phyloP scores from a whole-genome alignment of 2,329 filamentous ascomycete species.

The Aulographum hederae region DNA sequence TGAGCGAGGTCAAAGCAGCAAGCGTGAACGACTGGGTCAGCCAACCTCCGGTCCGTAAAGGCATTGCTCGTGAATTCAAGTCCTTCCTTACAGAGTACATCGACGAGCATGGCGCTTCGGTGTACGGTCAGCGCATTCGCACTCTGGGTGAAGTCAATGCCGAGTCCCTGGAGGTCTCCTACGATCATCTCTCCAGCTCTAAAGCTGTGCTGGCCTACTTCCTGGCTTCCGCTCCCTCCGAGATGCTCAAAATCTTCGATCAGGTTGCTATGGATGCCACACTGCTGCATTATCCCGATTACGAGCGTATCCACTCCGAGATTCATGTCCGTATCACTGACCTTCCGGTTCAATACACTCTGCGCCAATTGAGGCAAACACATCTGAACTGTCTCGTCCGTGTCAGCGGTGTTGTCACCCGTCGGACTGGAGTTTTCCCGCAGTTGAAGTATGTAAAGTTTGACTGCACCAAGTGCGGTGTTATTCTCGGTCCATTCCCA shows the following conservation, averaged over 20 bases:
- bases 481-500: slow-evolving; percentile 86
- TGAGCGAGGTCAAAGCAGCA: slow-evolving; percentile 83
- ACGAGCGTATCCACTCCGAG: slow-evolving; percentile 91
- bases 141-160: slow-evolving; percentile 96
- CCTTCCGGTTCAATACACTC: slow-evolving; percentile 82
- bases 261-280: slow-evolving; percentile 94
- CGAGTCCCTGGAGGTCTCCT: slow-evolving; percentile 90
- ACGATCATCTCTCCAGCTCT: slow-evolving; percentile 73
- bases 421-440: slow-evolving; percentile 86
- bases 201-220: slow-evolving; percentile 95
- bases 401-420: slow-evolving; percentile 87
- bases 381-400: slow-evolving; percentile 92
- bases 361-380: slow-evolving; percentile 84
- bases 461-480: slow-evolving; percentile 82
- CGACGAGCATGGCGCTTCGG: slow-evolving; percentile 72
- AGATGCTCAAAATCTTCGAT: slow-evolving; percentile 91
- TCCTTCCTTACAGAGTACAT: slow-evolving; percentile 92
- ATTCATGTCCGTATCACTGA: slow-evolving; percentile 96
- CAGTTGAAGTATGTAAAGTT: slow-evolving; percentile 98
- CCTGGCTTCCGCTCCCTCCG: slow-evolving; percentile 84
- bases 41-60: slow-evolving; percentile 73
- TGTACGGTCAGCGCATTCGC: slow-evolving; percentile 86
- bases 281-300: slow-evolving; percentile 89
- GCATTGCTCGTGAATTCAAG: slow-evolving; percentile 93
- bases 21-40: slow-evolving; percentile 93